Conservation (phyloP, 73 alveolate genomes). For the Tetrahymena borealis region DNA sequence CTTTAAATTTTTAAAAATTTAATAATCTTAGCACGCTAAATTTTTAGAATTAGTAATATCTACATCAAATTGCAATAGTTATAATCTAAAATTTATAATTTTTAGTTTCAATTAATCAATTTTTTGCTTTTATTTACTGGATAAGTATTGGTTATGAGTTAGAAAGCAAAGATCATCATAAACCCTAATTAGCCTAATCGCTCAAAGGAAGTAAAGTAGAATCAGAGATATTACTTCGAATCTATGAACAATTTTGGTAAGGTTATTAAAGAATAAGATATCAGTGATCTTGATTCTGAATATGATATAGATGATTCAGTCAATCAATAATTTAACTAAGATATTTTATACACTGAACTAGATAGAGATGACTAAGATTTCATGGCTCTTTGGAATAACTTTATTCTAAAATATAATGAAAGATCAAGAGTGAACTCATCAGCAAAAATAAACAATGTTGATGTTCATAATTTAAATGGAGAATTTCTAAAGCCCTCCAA, state of each 20-base stretch:
- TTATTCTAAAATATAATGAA: not conserved
- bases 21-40: too few relatives aligned
- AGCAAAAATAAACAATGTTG: not conserved
- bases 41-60: too few relatives aligned
- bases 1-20: too few relatives aligned
- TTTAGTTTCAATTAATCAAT: not conserved
- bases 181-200: not conserved
- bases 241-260: not conserved
- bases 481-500: not conserved
- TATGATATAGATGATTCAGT: not conserved
- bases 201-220: not conserved
- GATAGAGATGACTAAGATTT: not conserved
- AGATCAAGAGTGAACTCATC: not conserved
- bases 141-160: not conserved
- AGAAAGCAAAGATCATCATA: not conserved
- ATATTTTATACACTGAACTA: not conserved
- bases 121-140: not conserved
- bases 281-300: not conserved
- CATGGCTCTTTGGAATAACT: not conserved
- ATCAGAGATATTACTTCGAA: not conserved
- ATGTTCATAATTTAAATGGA: not conserved
- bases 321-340: not conserved
- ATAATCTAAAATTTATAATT: too few relatives aligned
- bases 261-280: not conserved
- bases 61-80: too few relatives aligned